These are phyloP conservation scores for Phaffia tasmanica DNA, from an alignment of 768 basidiomycete genomes.

Conservation along the genomic window DNA sequence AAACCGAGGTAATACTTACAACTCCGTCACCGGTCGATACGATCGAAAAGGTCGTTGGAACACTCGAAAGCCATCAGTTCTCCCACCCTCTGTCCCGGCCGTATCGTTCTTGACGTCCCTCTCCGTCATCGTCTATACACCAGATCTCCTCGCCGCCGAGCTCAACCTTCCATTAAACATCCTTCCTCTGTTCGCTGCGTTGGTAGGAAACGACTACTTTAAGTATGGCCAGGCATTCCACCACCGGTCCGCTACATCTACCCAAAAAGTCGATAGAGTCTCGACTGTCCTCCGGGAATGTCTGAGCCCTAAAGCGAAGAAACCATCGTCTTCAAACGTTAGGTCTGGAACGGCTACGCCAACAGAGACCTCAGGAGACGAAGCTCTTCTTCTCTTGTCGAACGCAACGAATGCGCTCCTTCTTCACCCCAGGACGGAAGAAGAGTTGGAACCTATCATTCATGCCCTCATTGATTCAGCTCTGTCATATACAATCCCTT, in stretches of 20 bases:
- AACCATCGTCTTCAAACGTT: neutral
- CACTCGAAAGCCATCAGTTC: neutral
- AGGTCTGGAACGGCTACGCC: neutral
- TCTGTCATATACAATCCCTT: slow-evolving; percentile 13
- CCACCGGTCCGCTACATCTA: slow-evolving; percentile 1
- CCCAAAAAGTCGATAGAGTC: slow-evolving; percentile 18
- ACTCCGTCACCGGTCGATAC: neutral
- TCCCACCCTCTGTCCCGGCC: slow-evolving; percentile 22
- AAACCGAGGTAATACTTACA: neutral
- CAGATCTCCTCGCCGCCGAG: slow-evolving; percentile 13
- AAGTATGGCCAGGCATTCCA: slow-evolving; percentile 5
- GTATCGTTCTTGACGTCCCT: slow-evolving; percentile 19
- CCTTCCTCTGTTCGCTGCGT: slow-evolving; percentile 23
- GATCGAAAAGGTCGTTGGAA: neutral
- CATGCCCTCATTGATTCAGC: slow-evolving; percentile 23
- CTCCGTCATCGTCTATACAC: slow-evolving; percentile 14
- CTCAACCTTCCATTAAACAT: slow-evolving; percentile 19
- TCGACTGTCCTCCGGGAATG: slow-evolving; percentile 9
- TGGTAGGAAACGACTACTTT: slow-evolving; percentile 25
- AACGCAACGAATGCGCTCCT: slow-evolving; percentile 9
- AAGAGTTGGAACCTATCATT: slow-evolving; percentile 12
- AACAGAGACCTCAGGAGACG: slow-evolving; percentile 9
- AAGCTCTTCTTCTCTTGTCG: slow-evolving; percentile 13
- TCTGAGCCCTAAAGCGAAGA: slow-evolving; percentile 2
- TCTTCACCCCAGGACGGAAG: slow-evolving; percentile 6